Evolutionary conservation across 352 stramenopile genomes (phyloP).

Genomic region (Globisporangium recalcitrans): DNA sequence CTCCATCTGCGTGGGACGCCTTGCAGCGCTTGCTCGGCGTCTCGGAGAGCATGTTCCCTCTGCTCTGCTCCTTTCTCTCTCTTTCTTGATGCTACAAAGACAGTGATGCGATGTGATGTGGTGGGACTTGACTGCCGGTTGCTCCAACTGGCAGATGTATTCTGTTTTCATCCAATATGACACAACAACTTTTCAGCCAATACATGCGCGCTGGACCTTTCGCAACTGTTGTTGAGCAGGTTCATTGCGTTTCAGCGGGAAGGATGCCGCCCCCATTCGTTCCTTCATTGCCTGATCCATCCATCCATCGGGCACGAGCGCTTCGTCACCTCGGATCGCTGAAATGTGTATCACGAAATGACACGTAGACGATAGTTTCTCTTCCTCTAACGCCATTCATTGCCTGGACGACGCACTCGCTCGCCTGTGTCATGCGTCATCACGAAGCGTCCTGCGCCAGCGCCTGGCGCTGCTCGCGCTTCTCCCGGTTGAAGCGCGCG

Average conservation of each 20-base stretch:
- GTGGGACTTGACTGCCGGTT: neutral
- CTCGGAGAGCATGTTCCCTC: neutral
- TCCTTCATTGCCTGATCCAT: neutral
- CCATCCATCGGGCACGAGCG: neutral
- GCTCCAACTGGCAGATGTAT: conserved; percentile 2
- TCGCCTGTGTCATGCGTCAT: neutral
- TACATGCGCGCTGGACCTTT: neutral
- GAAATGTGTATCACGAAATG: neutral
- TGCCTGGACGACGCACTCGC: too few relatives aligned
- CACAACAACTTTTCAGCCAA: neutral
- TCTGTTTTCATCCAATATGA: too few relatives aligned
- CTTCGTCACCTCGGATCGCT: neutral
- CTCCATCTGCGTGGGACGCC: neutral
- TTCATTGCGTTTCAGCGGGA: too few relatives aligned
- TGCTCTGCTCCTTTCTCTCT: neutral
- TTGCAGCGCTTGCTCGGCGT: neutral
- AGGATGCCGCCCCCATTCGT: too few relatives aligned
- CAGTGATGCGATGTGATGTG: neutral
- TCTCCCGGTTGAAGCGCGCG: conserved; percentile 71
- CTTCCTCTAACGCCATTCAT: too few relatives aligned
- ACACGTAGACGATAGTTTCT: neutral
- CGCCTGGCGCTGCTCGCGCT: conserved; percentile 47
- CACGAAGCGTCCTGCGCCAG: neutral
- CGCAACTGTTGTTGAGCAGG: too few relatives aligned
- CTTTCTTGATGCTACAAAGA: neutral